A percentile compares a stretch with the other conserved stretches of the same genome.
These are phyloP conservation scores for Apiospora arundinis DNA, from an alignment of 2,329 filamentous ascomycete genomes.

Conservation along the genomic window DNA sequence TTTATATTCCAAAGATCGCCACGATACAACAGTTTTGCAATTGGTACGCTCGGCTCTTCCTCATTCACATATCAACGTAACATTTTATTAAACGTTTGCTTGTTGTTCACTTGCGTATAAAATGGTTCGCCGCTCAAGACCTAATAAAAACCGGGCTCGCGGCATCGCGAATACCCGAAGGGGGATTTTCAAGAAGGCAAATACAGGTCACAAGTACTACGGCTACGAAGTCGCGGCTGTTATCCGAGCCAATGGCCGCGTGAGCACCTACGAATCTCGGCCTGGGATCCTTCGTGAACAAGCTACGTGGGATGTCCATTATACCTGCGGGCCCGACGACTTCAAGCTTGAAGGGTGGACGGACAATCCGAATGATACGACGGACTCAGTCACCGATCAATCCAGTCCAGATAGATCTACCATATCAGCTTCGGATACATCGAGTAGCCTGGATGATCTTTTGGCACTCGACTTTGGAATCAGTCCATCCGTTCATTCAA, in stretches of 20 bases:
- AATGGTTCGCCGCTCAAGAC: conserved; percentile 7
- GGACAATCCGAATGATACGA: not conserved
- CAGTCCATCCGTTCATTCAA: not conserved
- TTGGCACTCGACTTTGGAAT: conserved; percentile 1
- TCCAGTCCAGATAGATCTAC: not conserved
- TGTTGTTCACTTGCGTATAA: not conserved
- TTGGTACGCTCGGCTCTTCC: not conserved
- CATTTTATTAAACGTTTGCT: not conserved
- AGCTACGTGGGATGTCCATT: not conserved
- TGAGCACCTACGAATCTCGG: conserved; percentile 1
- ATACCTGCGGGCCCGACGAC: not conserved
- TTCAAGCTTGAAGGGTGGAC: conserved; percentile 5
- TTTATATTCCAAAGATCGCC: conserved; percentile 1
- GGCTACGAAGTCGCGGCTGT: conserved; percentile 5
- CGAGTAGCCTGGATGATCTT: not conserved
- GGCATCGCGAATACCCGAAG: conserved; percentile 1
- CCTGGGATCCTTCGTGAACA: not conserved
- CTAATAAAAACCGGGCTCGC: not conserved
- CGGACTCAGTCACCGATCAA: conserved; percentile 5
- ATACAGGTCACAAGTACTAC: conserved; percentile 5
- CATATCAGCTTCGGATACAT: not conserved
- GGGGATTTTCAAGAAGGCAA: not conserved
- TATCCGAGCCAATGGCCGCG: conserved; percentile 1
- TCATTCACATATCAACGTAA: not conserved
- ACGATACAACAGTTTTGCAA: not conserved